Conservation (phyloP, 352 stramenopile genomes). For the Phytophthora syringae region DNA sequence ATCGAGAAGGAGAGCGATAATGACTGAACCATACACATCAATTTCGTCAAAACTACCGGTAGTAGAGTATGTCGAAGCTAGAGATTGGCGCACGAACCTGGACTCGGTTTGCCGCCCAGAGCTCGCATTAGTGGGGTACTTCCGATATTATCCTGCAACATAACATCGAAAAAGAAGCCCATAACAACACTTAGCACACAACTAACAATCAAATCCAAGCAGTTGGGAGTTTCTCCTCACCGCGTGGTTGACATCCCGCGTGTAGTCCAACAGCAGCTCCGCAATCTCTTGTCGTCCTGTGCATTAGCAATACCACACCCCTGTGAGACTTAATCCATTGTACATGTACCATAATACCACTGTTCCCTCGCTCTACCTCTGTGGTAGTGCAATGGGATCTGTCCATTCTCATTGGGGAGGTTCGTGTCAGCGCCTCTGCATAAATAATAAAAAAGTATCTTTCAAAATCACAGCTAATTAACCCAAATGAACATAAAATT, state of each 20-base stretch:
- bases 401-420: constrained; percentile 71
- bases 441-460: constrained; percentile 2
- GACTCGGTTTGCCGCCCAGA: constrained; percentile 58
- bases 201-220: neutral
- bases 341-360: neutral
- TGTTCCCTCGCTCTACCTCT: constrained; percentile 38
- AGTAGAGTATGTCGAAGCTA: neutral
- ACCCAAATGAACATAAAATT: too few relatives aligned
- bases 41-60: neutral
- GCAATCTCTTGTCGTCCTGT: constrained; percentile 68
- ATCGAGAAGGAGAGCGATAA: constrained; percentile 69
- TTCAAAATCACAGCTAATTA: too few relatives aligned
- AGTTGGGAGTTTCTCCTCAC: constrained; percentile 33
- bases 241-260: constrained; percentile 63
- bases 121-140: constrained; percentile 72
- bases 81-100: constrained; percentile 37
- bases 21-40: constrained; percentile 32
- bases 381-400: constrained; percentile 81
- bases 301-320: neutral
- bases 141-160: constrained; percentile 57
- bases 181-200: constrained; percentile 1
- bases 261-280: constrained; percentile 75
- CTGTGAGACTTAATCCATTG: neutral
- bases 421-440: constrained; percentile 63
- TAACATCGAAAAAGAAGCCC: neutral